phyloP scores from a whole-genome alignment of 1,284 basidiomycete species.

The Marasmius fiardii region DNA sequence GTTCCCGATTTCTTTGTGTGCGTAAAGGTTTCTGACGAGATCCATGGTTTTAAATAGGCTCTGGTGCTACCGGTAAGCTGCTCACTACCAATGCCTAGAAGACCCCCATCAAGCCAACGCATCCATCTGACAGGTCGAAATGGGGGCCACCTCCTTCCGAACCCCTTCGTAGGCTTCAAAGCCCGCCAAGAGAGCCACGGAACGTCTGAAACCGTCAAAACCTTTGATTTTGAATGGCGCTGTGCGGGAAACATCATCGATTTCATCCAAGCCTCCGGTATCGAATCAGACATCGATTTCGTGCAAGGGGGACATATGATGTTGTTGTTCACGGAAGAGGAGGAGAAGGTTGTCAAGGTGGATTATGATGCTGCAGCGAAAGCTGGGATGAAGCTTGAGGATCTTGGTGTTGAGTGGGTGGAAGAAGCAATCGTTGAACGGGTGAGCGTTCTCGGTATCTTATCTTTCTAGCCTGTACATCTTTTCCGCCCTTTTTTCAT shows the following conservation, averaged over 20 bases:
- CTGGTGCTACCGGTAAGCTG: slow-evolving; percentile 69
- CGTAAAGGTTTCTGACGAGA: background rate
- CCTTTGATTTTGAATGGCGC: slow-evolving; percentile 56
- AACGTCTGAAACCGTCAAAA: slow-evolving; percentile 49
- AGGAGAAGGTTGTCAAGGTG: slow-evolving; percentile 30
- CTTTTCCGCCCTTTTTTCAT: background rate
- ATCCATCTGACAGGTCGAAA: slow-evolving; percentile 53
- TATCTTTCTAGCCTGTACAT: too few relatives aligned
- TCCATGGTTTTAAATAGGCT: slow-evolving; percentile 40
- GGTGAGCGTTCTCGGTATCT: slow-evolving; percentile 29
- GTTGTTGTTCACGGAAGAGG: slow-evolving; percentile 46
- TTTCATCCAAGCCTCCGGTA: slow-evolving; percentile 43
- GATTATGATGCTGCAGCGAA: slow-evolving; percentile 53
- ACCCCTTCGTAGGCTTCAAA: slow-evolving; percentile 44
- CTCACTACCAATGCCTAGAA: too few relatives aligned
- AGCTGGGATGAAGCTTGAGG: slow-evolving; percentile 48
- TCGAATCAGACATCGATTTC: slow-evolving; percentile 56
- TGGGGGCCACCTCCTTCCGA: slow-evolving; percentile 71
- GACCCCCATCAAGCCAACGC: too few relatives aligned
- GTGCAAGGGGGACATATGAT: slow-evolving; percentile 55
- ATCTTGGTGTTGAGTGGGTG: slow-evolving; percentile 48
- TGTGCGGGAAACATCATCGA: slow-evolving; percentile 46
- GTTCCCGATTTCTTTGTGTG: too few relatives aligned
- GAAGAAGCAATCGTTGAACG: slow-evolving; percentile 42
- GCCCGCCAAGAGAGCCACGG: slow-evolving; percentile 39